A percentile compares a stretch with the other conserved stretches of the same genome.
These are phyloP conservation scores for Hortiboletus flavorubellus DNA, from an alignment of 768 basidiomycete genomes.

Conservation along the genomic window DNA sequence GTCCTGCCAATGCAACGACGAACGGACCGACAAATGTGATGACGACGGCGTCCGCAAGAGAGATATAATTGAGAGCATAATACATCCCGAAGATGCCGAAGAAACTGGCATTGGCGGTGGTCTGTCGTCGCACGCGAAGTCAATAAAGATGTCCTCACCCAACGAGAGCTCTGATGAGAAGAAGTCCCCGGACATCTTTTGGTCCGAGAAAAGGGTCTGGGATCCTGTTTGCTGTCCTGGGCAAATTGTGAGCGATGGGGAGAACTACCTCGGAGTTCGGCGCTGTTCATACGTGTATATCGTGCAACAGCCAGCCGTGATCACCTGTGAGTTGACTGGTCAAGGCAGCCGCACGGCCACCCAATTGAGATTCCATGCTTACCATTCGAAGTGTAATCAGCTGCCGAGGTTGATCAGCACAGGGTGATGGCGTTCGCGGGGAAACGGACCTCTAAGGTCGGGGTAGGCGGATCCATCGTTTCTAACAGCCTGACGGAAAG, in stretches of 20 bases:
- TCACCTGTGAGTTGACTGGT: conserved; percentile 32
- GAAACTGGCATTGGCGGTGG: conserved; percentile 44
- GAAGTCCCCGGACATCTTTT: conserved; percentile 56
- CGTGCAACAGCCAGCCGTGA: conserved; percentile 53
- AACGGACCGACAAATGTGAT: conserved; percentile 74
- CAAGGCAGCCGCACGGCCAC: not conserved
- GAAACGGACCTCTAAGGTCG: conserved; percentile 49
- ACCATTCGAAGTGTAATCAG: conserved; percentile 62
- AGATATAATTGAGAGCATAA: conserved; percentile 69
- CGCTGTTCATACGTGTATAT: conserved; percentile 41
- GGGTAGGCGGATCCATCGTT: conserved; percentile 53
- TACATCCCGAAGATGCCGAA: conserved; percentile 69
- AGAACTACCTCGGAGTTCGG: not conserved
- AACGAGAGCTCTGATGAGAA: conserved; percentile 57
- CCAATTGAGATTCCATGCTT: conserved; percentile 6
- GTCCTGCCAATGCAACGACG: conserved; percentile 58
- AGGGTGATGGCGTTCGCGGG: not conserved
- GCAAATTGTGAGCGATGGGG: not conserved
- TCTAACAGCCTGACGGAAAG: conserved; percentile 62
- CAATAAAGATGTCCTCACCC: conserved; percentile 42
- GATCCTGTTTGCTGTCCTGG: conserved; percentile 39
- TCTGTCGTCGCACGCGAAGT: not conserved
- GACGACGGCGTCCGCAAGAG: conserved; percentile 74
- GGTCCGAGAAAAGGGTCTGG: conserved; percentile 67
- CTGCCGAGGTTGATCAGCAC: conserved; percentile 24